phyloP scores from a whole-genome alignment of 2,329 filamentous ascomycete genomes.

The Botrytis pseudocinerea region DNA sequence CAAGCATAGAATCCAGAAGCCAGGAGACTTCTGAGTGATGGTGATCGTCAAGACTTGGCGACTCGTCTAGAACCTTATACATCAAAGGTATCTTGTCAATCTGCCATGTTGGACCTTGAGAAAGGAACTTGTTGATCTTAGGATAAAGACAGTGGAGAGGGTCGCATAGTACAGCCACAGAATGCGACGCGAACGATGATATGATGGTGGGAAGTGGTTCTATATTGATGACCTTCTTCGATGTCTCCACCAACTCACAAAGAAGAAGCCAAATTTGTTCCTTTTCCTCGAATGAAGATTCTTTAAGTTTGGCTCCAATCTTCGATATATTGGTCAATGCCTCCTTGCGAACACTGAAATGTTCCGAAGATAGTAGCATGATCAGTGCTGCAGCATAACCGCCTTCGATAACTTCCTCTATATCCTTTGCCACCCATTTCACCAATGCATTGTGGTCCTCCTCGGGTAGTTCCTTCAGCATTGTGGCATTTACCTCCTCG shows the following conservation, averaged over 20 bases:
- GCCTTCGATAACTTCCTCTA: slow-evolving; percentile 78
- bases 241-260: slow-evolving; percentile 77
- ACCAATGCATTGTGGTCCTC: slow-evolving; percentile 54
- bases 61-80: slow-evolving; percentile 60
- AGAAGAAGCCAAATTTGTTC: slow-evolving; percentile 78
- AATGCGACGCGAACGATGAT: slow-evolving; percentile 71
- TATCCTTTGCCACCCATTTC: slow-evolving; percentile 73
- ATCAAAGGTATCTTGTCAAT: slow-evolving; percentile 72
- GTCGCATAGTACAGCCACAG: slow-evolving; percentile 68
- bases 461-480: slow-evolving; percentile 25
- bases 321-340: slow-evolving; percentile 69
- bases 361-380: slow-evolving; percentile 71
- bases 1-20: slow-evolving; percentile 70
- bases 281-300: slow-evolving; percentile 72
- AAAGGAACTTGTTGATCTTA: slow-evolving; percentile 83
- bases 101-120: slow-evolving; percentile 74
- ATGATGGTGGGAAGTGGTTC: slow-evolving; percentile 70
- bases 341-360: slow-evolving; percentile 76
- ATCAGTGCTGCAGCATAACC: slow-evolving; percentile 70
- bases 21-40: slow-evolving; percentile 73
- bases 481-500: slow-evolving; percentile 24
- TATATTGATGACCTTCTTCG: slow-evolving; percentile 53
- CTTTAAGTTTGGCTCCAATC: slow-evolving; percentile 61
- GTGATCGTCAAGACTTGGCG: slow-evolving; percentile 70
- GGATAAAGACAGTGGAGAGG: slow-evolving; percentile 82